Evolutionary conservation across 192 early-diverging fungal genomes (phyloP).

Genomic region (Dissophora ornata): DNA sequence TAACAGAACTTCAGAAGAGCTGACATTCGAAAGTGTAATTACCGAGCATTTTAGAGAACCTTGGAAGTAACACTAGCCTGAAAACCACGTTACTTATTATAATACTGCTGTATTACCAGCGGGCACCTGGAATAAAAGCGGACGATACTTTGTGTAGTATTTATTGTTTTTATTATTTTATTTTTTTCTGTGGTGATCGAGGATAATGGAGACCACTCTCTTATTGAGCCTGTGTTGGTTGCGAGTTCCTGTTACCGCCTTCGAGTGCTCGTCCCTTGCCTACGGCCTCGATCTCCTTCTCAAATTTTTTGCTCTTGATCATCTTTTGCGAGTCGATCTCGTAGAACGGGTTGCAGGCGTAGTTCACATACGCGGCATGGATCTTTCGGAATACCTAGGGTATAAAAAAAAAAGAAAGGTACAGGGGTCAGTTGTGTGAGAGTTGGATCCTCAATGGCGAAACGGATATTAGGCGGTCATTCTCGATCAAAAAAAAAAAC

Average conservation of each 20-base stretch:
- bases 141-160: no score
- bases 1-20: no score
- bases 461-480: no score
- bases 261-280: slow-evolving; percentile 51
- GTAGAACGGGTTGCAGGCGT: slow-evolving; percentile 90
- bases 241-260: slow-evolving; percentile 43
- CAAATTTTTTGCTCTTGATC: slow-evolving; percentile 65
- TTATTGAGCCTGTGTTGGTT: slow-evolving; percentile 3
- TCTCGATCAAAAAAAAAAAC: no score
- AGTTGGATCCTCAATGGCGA: no score
- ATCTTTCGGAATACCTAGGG: slow-evolving; percentile 81
- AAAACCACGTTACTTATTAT: no score
- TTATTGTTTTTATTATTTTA: slow-evolving; percentile 1
- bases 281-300: slow-evolving; percentile 68
- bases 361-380: slow-evolving; percentile 83
- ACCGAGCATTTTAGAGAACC: no score
- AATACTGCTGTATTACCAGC: no score
- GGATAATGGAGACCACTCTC: no score
- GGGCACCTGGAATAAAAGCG: no score
- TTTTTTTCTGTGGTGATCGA: not conserved
- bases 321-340: slow-evolving; percentile 70
- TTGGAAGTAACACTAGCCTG: no score
- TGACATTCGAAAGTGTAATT: no score
- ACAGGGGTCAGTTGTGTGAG: not conserved
- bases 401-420: not conserved